Conservation (phyloP, 805 yeast species). For the Ogataea naganishii region DNA sequence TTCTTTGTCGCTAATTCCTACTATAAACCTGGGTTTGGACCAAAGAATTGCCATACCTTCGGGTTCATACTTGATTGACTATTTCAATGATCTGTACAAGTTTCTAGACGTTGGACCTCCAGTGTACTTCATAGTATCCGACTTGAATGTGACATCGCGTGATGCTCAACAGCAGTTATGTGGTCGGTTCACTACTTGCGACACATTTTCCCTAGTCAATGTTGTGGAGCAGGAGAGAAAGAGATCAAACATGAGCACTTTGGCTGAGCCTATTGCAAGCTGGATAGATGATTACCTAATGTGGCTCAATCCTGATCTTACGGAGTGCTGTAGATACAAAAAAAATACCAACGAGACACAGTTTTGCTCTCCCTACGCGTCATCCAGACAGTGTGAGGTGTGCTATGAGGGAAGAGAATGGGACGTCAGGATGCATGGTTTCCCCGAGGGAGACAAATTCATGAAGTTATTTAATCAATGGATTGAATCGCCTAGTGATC, state of each 20-base stretch:
- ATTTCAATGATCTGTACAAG: slow-evolving; percentile 66
- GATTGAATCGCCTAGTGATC: slow-evolving; percentile 76
- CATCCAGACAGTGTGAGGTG: slow-evolving; percentile 62
- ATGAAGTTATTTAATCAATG: slow-evolving; percentile 67
- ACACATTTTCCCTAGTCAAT: slow-evolving; percentile 69
- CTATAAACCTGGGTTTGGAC: slow-evolving; percentile 71
- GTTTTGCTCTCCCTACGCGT: slow-evolving; percentile 58
- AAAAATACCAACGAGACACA: slow-evolving; percentile 40
- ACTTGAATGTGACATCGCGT: slow-evolving; percentile 52
- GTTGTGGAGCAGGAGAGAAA: slow-evolving; percentile 78
- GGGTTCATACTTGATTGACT: slow-evolving; percentile 72
- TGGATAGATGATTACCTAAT: slow-evolving; percentile 90
- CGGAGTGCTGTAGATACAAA: slow-evolving; percentile 73
- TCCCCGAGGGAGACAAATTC: slow-evolving; percentile 68
- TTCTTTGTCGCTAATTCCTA: slow-evolving; percentile 63
- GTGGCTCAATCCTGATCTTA: slow-evolving; percentile 81
- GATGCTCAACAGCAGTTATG: slow-evolving; percentile 67
- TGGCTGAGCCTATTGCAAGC: slow-evolving; percentile 77
- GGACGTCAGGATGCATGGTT: slow-evolving; percentile 68
- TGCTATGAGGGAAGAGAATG: slow-evolving; percentile 63
- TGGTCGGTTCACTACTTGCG: slow-evolving; percentile 82
- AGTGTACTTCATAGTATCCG: slow-evolving; percentile 71
- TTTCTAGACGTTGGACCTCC: slow-evolving; percentile 90
- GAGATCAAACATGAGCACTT: slow-evolving; percentile 52
- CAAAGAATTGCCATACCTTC: slow-evolving; percentile 83